Conservation (phyloP, 208 protist species). For the Vickermania ingenoplastis region DNA sequence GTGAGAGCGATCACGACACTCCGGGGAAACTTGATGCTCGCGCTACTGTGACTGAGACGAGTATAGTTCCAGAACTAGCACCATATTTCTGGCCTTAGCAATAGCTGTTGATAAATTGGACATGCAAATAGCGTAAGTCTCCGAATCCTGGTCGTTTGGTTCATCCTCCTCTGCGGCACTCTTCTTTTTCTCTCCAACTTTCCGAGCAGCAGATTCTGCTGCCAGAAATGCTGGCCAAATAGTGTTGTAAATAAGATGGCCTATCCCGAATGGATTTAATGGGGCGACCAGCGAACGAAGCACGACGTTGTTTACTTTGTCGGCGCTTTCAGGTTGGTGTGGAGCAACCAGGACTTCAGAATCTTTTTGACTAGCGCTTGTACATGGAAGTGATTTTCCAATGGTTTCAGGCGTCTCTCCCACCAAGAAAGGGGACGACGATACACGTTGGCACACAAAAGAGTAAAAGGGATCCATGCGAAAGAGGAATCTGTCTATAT, state of each 20-base stretch:
- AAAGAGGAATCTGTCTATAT: constrained; percentile 7
- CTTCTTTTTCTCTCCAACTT: too few relatives aligned
- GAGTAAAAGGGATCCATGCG: constrained; percentile 2
- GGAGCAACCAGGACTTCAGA: background rate
- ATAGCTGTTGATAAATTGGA: too few relatives aligned
- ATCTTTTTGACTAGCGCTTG: too few relatives aligned
- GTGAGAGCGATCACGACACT: too few relatives aligned
- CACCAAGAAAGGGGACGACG: background rate
- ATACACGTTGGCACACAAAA: background rate
- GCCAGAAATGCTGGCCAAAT: constrained; percentile 31
- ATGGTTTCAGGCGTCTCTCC: background rate
- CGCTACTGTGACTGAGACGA: too few relatives aligned
- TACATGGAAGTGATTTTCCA: background rate
- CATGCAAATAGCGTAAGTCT: too few relatives aligned
- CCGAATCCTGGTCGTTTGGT: too few relatives aligned
- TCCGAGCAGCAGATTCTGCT: constrained; percentile 14
- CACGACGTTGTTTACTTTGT: constrained; percentile 16
- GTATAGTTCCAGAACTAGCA: too few relatives aligned
- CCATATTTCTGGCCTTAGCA: too few relatives aligned
- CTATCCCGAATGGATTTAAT: constrained; percentile 37
- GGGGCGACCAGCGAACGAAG: constrained; percentile 38
- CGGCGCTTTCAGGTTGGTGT: background rate
- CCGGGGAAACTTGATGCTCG: too few relatives aligned
- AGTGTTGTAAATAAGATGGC: constrained; percentile 47
- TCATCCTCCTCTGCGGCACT: too few relatives aligned